Evolutionary conservation across 2,329 filamentous ascomycete species (phyloP).

Genomic region (Colletotrichum navitas): DNA sequence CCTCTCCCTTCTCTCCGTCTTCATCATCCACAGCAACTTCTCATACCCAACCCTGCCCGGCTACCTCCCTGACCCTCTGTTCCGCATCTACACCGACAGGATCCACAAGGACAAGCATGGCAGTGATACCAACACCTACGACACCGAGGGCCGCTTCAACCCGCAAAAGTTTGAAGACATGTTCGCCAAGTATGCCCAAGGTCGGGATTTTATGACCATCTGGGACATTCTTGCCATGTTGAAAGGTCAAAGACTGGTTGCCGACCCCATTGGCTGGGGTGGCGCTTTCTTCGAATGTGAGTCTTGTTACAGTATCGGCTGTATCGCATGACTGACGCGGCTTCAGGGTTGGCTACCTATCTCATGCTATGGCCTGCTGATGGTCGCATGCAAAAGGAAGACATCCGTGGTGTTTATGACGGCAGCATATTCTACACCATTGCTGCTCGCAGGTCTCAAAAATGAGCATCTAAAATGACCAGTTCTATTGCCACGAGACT

Average conservation of each 20-base stretch:
- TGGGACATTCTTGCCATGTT: slow-evolving; percentile 53
- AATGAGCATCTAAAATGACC: not conserved
- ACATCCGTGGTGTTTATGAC: slow-evolving; percentile 50
- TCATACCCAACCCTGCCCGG: slow-evolving; percentile 59
- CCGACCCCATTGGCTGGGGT: slow-evolving; percentile 57
- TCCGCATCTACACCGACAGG: slow-evolving; percentile 53
- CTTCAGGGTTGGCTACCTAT: slow-evolving; percentile 53
- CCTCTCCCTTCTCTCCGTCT: slow-evolving; percentile 53
- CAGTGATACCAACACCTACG: slow-evolving; percentile 60
- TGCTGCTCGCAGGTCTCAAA: not conserved
- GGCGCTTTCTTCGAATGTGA: slow-evolving; percentile 45
- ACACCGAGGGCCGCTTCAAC: slow-evolving; percentile 62
- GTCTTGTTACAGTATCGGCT: slow-evolving; percentile 20
- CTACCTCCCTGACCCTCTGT: slow-evolving; percentile 53
- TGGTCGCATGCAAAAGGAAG: slow-evolving; percentile 68
- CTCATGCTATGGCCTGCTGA: slow-evolving; percentile 66
- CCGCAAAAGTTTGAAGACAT: slow-evolving; percentile 65
- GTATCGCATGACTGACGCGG: not conserved
- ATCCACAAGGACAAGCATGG: slow-evolving; percentile 62
- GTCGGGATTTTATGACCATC: slow-evolving; percentile 54
- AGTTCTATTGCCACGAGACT: not conserved
- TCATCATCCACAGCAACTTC: slow-evolving; percentile 58
- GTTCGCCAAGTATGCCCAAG: slow-evolving; percentile 60
- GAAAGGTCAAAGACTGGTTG: slow-evolving; percentile 55
- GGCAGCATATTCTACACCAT: slow-evolving; percentile 41